Base-by-base conservation (phyloP, 2,329 filamentous ascomycete genomes). In the Verticillium longisporum region DNA sequence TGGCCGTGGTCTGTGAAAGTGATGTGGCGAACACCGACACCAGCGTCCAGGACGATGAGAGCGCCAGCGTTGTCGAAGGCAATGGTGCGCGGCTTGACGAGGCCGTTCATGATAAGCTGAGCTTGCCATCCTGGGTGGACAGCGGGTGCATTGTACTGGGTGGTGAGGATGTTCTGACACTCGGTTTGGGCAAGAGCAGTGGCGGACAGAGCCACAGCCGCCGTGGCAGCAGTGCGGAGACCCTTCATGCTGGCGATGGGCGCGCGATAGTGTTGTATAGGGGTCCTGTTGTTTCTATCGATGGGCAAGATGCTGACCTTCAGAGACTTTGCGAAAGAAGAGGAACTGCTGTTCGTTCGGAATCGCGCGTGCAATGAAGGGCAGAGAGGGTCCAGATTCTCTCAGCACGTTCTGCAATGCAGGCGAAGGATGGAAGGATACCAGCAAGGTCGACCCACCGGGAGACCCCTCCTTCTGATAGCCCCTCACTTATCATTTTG, bases 41-140 rank as follows among this genome's bases (percentile, higher is more conserved):
- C 74, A 1, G 71, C 65, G 58, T 82, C 76, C 50, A 82, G 69
- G 15, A 83, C 74, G 2, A 84, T 70, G 14, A 84, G 70, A 3
- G 73, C 76, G 4, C 80, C 80, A 37, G 72, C 70, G 4, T 62
- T 66, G 63, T 84, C 81, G 60, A 83, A 78, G 5, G 75, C 67
- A 57, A 83, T 73, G 56, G 75, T 72, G 13, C 81, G 75, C 1
- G 81, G 81, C 11, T 70, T 72, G 4, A 66, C 72, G 56, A 82
- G 67, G 15, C 74, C 74, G 32, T 73, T 74, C 45, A 74, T 75
- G 26, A 81, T 68, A 2, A 82, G 71, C 62, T 77, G 73, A 15
- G 75, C 77, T 6, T 74, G 70, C 77, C 79, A 83, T 34, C 77
- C 78, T 4, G 69, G 65, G 21, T 75, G 75, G 10, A 77, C 73